Conservation (phyloP, 352 stramenopile species). For the Elongisporangium undulatum region DNA sequence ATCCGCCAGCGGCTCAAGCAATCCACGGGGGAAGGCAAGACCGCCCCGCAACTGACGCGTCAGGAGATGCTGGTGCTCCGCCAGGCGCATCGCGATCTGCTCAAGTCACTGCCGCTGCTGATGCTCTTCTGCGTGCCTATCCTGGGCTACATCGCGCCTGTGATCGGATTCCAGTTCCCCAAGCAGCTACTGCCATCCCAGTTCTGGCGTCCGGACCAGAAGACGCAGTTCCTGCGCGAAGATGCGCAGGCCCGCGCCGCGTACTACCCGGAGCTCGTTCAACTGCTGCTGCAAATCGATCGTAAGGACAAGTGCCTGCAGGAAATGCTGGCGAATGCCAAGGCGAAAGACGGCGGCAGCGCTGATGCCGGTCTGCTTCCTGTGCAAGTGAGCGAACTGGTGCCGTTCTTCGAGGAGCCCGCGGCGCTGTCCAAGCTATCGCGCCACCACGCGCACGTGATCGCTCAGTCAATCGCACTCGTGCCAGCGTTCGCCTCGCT, state of each 20-base stretch:
- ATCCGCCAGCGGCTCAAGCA: conserved; percentile 57
- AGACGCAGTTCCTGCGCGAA: conserved; percentile 76
- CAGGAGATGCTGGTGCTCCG: conserved; percentile 80
- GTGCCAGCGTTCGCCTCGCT: conserved; percentile 58
- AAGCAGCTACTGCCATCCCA: conserved; percentile 84
- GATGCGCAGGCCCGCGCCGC: conserved; percentile 43
- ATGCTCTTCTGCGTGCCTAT: conserved; percentile 70
- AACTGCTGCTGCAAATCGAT: conserved; percentile 62
- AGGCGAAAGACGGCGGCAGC: conserved; percentile 3
- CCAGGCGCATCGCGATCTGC: conserved; percentile 75
- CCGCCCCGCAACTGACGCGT: conserved; percentile 29
- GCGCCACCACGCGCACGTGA: conserved; percentile 39
- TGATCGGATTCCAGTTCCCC: conserved; percentile 82
- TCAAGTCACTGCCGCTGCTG: conserved; percentile 79
- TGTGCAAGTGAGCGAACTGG: conserved; percentile 51
- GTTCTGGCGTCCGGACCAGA: conserved; percentile 82
- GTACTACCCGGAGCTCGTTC: conserved; percentile 56
- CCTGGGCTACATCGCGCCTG: conserved; percentile 63
- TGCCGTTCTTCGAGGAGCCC: conserved; percentile 63
- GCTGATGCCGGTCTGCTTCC: conserved; percentile 32
- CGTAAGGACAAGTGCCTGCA: conserved; percentile 44
- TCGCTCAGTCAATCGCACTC: conserved; percentile 49
- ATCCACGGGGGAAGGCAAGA: conserved; percentile 6
- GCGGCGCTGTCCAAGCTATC: conserved; percentile 40
- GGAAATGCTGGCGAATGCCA: conserved; percentile 32